Conservation (phyloP, 1,139 yeast genomes). For the Sugiyamaella japonica region DNA sequence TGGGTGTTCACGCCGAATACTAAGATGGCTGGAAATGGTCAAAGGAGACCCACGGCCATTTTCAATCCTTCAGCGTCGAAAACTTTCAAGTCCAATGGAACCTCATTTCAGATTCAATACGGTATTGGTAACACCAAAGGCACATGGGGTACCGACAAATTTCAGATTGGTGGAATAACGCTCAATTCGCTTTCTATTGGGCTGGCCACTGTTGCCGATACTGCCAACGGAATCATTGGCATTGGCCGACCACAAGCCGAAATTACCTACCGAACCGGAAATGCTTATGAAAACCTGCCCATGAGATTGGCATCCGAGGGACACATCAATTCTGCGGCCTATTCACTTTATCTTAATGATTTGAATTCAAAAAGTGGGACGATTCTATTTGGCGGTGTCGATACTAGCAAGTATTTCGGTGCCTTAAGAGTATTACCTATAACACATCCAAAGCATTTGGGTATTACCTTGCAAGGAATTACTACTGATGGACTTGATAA, state of each 20-base stretch:
- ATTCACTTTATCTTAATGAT: conserved; percentile 42
- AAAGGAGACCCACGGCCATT: conserved; percentile 40
- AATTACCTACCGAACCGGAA: conserved; percentile 27
- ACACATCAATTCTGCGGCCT: conserved; percentile 48
- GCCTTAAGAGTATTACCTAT: conserved; percentile 35
- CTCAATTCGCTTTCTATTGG: conserved; percentile 49
- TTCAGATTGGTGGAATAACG: conserved; percentile 45
- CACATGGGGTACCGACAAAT: conserved; percentile 51
- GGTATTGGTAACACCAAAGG: conserved; percentile 42
- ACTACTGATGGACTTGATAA: conserved; percentile 43
- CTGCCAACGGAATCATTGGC: conserved; percentile 54
- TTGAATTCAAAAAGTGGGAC: conserved; percentile 41
- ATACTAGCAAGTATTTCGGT: conserved; percentile 50
- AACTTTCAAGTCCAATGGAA: conserved; percentile 29
- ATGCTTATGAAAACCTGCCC: conserved; percentile 32
- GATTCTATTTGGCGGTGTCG: conserved; percentile 53
- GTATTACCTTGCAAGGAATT: conserved; percentile 47
- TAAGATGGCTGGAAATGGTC: conserved; percentile 25
- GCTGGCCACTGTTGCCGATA: conserved; percentile 47
- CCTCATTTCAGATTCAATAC: conserved; percentile 31
- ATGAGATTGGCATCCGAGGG: conserved; percentile 50
- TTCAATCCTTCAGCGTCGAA: conserved; percentile 32
- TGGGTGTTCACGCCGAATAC: conserved; percentile 51
- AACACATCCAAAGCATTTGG: conserved; percentile 48
- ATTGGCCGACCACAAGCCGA: conserved; percentile 50